A percentile compares a stretch with the other conserved stretches of the same genome.
These are phyloP conservation scores for Zasmidium angulare DNA, from an alignment of 2,329 filamentous ascomycete genomes.

Conservation along the genomic window DNA sequence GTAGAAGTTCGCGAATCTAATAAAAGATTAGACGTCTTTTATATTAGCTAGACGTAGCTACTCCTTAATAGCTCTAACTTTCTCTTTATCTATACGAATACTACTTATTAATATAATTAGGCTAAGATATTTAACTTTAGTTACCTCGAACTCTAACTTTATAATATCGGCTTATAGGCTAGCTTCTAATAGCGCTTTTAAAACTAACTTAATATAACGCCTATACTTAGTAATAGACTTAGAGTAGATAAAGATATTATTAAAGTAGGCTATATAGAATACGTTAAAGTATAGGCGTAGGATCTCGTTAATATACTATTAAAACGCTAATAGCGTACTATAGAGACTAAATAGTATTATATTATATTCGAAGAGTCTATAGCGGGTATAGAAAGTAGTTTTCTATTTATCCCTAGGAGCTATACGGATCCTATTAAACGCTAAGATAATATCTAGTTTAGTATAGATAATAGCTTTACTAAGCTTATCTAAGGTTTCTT, in stretches of 20 bases:
- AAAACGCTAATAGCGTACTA: too few relatives aligned
- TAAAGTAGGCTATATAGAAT: slow-evolving; percentile 24
- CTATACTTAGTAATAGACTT: slow-evolving; percentile 29
- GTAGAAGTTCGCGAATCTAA: neutral
- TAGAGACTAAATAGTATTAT: too few relatives aligned
- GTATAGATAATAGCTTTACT: slow-evolving; percentile 18
- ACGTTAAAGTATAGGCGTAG: slow-evolving; percentile 16
- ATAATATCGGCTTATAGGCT: slow-evolving; percentile 12
- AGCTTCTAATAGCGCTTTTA: slow-evolving; percentile 11
- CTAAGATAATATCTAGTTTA: slow-evolving; percentile 15
- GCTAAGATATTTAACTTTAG: slow-evolving; percentile 31
- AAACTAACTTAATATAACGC: slow-evolving; percentile 24
- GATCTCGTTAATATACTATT: too few relatives aligned
- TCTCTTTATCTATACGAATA: slow-evolving; percentile 21
- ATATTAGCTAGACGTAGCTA: neutral
- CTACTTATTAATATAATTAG: slow-evolving; percentile 25
- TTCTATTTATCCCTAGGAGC: too few relatives aligned
- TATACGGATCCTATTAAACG: too few relatives aligned
- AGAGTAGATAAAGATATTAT: slow-evolving; percentile 32
- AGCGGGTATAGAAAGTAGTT: too few relatives aligned
- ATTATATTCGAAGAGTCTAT: too few relatives aligned
- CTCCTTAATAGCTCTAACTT: slow-evolving; percentile 1
- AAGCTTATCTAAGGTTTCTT: slow-evolving; percentile 26
- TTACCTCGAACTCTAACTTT: slow-evolving; percentile 16
- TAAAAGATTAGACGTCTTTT: slow-evolving; percentile 6